A percentile compares a stretch with the other conserved stretches of the same genome.
These are phyloP conservation scores for Penicillium lagena DNA, from an alignment of 495 filamentous ascomycete genomes.

Conservation along the genomic window DNA sequence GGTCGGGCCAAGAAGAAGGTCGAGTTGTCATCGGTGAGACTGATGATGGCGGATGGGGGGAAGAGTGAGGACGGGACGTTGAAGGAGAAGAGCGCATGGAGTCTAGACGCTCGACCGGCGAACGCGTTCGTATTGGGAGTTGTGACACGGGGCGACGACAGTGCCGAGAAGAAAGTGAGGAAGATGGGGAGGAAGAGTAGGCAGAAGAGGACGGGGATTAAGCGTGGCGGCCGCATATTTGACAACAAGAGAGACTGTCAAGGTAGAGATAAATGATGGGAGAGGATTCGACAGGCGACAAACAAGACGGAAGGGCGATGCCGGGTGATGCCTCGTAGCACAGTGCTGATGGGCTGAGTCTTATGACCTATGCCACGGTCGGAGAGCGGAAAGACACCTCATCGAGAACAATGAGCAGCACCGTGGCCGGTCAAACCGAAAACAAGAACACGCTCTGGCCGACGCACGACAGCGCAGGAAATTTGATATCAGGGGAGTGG, in stretches of 20 bases:
- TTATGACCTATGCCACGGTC: conserved; percentile 37
- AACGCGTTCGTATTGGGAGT: conserved; percentile 35
- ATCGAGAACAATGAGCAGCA: conserved; percentile 30
- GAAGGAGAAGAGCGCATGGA: conserved; percentile 57
- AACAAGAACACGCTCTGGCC: background rate
- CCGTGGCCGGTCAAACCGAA: conserved; percentile 11
- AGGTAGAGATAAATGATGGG: background rate
- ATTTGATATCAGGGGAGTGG: conserved; percentile 1
- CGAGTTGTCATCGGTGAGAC: conserved; percentile 93
- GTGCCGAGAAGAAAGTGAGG: conserved; percentile 44
- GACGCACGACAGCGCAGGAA: too few species aligned
- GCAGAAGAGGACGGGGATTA: conserved; percentile 46
- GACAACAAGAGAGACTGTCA: conserved; percentile 6
- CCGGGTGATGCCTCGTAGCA: conserved; percentile 15
- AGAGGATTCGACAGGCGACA: conserved; percentile 2
- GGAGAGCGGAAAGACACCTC: conserved; percentile 25
- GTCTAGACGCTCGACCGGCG: conserved; percentile 32
- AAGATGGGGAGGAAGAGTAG: conserved; percentile 49
- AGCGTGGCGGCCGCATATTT: conserved; percentile 51
- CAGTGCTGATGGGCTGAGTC: conserved; percentile 12
- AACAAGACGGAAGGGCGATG: conserved; percentile 8
- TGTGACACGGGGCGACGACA: conserved; percentile 34
- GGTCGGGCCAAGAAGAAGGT: conserved; percentile 92
- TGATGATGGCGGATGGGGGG: conserved; percentile 90
- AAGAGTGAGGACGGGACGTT: conserved; percentile 73